These are phyloP conservation scores for Rhynchospora pubera DNA, from an alignment of 176 grass and related monocot genomes.

Conservation along the genomic window DNA sequence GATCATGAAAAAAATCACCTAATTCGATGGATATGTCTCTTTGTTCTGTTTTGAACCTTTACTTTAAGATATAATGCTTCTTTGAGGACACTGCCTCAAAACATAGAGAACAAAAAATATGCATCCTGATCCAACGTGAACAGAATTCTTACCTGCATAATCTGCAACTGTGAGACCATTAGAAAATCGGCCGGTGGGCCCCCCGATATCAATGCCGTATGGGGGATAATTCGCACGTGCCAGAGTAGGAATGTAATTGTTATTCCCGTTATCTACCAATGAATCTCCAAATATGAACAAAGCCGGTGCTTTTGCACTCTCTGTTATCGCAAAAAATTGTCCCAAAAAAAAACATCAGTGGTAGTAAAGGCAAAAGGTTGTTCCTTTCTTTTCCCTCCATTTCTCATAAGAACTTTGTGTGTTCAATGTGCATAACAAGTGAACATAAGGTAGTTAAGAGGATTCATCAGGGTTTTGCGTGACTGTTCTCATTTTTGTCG, in stretches of 20 bases:
- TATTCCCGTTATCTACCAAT: conserved; percentile 39
- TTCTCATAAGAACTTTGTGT: neutral
- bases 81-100: neutral
- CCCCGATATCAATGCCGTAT: conserved; percentile 37
- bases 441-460: neutral
- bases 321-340: neutral
- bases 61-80: too few relatives aligned
- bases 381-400: conserved; percentile 5
- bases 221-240: conserved; percentile 37
- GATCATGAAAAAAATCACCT: neutral
- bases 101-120: neutral
- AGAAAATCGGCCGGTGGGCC: conserved; percentile 41
- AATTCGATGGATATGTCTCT: neutral
- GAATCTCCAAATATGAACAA: conserved; percentile 48
- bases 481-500: neutral
- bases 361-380: neutral
- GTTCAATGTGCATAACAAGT: conserved; percentile 4
- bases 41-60: too few relatives aligned
- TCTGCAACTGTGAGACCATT: conserved; percentile 39
- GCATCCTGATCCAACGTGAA: neutral
- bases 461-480: neutral
- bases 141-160: conserved; percentile 18
- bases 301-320: conserved; percentile 8
- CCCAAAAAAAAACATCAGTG: neutral
- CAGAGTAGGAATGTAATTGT: conserved; percentile 28